Evolutionary conservation across 371 early-diverging fungal genomes (phyloP), one percentile per base, ranked within the genome.

Genomic region (Mortierella sp.): DNA sequence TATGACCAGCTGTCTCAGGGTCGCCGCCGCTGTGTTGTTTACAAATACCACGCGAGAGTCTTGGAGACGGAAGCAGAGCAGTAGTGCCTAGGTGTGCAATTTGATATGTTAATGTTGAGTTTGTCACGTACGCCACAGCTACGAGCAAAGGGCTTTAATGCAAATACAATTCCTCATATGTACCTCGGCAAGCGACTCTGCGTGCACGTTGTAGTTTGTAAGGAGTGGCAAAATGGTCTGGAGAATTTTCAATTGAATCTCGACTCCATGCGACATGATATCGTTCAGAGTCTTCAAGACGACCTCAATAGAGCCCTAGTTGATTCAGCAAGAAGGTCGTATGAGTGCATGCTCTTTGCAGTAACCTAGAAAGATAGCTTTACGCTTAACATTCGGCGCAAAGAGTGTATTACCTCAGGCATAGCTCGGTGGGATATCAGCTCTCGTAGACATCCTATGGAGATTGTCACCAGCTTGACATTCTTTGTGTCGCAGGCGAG

Each of bases 11-110:
- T 99, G 99, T 19, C 98, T 93, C 68, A 99, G 85, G 0, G 98
- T 99, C 0, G 99, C 99, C 7, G 97, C 95, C 24, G 99, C 99
- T 11, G 98, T 98, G 80, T 97, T 97, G 84, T 94, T 94, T 21
- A 99, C 97, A 26, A 97, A 93, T 0, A 95, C 93, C n/a, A 93
- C 93, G 76, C 95, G 95, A 8, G 97, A 94, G 74, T 96, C 96
- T 88, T 97, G 97, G 57, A 99, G 89, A 0, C 95, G 90, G 84
- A 97, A 96, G 79, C 98, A 98, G n/a, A 99, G 91, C 54, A 95
- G 88, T 13, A 98, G 89, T 2, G 97, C 96, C 95, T 95, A 68
- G 7, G 16, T 21, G 31, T 24, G 14, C 24, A 74, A n/a, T 26
- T 42, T 50, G 55, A 63, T 19, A 24, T 34, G n/a, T 38, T n/a